These are phyloP conservation scores for Fusarium keratoplasticum DNA, from an alignment of 2,329 filamentous ascomycete genomes.

Conservation along the genomic window DNA sequence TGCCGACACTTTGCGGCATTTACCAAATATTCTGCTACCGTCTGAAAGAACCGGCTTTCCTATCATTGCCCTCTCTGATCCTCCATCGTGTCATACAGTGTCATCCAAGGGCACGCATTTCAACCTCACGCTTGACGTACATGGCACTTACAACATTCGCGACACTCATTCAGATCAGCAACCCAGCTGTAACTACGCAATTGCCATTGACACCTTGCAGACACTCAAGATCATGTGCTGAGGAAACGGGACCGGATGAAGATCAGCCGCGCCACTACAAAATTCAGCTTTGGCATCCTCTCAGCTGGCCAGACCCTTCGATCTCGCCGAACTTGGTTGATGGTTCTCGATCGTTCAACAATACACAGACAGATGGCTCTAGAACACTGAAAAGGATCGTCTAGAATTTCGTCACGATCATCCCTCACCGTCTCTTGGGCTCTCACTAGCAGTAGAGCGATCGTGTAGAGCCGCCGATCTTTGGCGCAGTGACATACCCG, in stretches of 20 bases:
- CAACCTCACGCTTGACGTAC: background rate
- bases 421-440: background rate
- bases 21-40: background rate
- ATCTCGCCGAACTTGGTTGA: background rate
- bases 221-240: background rate
- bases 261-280: background rate
- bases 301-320: background rate
- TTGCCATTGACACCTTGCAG: background rate
- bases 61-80: background rate
- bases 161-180: background rate
- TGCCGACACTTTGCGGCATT: background rate
- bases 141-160: background rate
- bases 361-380: background rate
- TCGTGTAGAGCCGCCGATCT: background rate
- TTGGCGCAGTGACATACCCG: background rate
- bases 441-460: background rate
- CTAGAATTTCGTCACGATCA: background rate
- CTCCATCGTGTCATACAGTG: background rate
- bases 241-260: background rate
- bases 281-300: background rate
- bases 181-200: background rate
- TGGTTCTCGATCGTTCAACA: background rate
- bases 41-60: background rate
- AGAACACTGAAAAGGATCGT: background rate
- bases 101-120: background rate